A percentile compares a stretch with the other conserved stretches of the same genome.
phyloP scores from a whole-genome alignment of 495 filamentous ascomycete species.

The Alectoria sarmentosa region DNA sequence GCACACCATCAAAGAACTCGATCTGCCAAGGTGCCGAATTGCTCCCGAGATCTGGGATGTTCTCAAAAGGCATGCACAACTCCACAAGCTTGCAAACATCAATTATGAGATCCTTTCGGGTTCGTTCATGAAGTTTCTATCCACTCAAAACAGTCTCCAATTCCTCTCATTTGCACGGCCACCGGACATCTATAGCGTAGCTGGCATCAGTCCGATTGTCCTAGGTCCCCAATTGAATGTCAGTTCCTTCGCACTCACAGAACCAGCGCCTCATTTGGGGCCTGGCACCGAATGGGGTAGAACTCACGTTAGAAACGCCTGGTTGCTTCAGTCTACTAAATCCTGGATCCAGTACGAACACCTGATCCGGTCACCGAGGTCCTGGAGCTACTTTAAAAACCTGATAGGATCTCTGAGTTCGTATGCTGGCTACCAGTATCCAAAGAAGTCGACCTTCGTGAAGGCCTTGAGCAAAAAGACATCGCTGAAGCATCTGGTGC shows the following conservation, averaged over 20 bases:
- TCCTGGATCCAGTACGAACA: not conserved
- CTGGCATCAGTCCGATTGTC: not conserved
- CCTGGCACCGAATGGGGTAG: not conserved
- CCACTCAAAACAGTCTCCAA: not conserved
- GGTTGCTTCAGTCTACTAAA: not conserved
- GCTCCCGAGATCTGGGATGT: constrained; percentile 1
- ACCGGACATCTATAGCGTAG: not conserved
- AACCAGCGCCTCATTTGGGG: not conserved
- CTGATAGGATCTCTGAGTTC: not conserved
- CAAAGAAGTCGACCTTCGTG: not conserved
- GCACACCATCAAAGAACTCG: constrained; percentile 5
- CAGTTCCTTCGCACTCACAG: not conserved
- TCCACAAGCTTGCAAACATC: not conserved
- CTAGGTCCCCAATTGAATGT: no score
- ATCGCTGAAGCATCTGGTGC: not conserved
- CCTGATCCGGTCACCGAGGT: not conserved
- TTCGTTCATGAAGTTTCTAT: not conserved
- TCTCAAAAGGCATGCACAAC: not conserved
- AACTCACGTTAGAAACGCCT: not conserved
- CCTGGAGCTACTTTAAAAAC: not conserved
- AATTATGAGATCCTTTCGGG: constrained; percentile 1
- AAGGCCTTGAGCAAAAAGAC: not conserved
- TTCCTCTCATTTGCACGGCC: not conserved
- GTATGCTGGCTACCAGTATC: not conserved
- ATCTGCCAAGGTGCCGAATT: not conserved